Evolutionary conservation across 139 green algal species (phyloP), one percentile per base, ranked within the genome.

Genomic region (Tetradesmus lagerheimii): DNA sequence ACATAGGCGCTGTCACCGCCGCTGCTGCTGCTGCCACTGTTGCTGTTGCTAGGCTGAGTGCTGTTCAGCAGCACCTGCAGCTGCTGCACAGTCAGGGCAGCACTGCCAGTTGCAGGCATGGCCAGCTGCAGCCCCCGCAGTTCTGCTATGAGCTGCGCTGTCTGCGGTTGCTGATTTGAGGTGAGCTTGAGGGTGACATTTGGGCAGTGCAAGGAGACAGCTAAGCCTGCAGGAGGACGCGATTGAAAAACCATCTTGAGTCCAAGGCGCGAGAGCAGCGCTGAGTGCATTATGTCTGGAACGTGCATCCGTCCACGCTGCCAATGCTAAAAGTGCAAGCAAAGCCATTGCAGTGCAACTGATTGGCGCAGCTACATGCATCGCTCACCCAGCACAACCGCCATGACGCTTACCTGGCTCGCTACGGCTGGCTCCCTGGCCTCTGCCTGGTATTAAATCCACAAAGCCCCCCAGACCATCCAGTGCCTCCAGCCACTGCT

Each of bases 381-480:
- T 31, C 11, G 37, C 37, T 0, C 78, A 78, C 67, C 16, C 67
- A 38, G 29, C n/a, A 20, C 0, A 27, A 16, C 67, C 29, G 15
- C 25, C 25, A 74, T 16, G 0, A 86, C 1, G 53, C 81, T 2
- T 27, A 83, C 66, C 84, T 89, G 37, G 16, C 37, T 67, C 66
- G 4, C 66, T 43, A n/a, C 15, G 39, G 37, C 64, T 89, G 25
- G 34, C 23, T 9, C 20, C 53, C 50, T 87, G 53, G 1, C 81
- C 50, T 27, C 43, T 80, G 64, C 83, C 83, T 31, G 87, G 87
- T 23, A 91, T 66, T 1, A 91, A n/a, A 66, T 91, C 87, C 29
- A 91, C 76, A 86, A 91, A 91, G 43, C 87, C 66, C 45, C 87
- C 87, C 53, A 91, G 39, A 2, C 53, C 79, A 53, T 91, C 87